These are phyloP conservation scores for Trichosporon coremiiforme DNA, from an alignment of 1,284 basidiomycete genomes.

Conservation along the genomic window DNA sequence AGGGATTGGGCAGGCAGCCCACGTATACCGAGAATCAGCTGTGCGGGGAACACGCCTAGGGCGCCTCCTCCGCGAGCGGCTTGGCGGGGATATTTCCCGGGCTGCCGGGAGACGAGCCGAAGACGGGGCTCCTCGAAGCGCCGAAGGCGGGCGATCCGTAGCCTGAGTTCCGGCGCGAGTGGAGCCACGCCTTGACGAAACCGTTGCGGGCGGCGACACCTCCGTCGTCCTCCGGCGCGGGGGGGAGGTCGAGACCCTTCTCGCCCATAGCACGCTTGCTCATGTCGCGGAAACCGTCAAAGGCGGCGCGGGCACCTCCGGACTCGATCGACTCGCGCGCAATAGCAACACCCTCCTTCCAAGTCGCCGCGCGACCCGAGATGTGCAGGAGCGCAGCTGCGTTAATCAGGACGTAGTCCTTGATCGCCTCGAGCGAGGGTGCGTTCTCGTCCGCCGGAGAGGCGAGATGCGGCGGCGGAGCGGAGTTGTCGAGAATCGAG, in stretches of 20 bases:
- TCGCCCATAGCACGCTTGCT: slow-evolving; percentile 55
- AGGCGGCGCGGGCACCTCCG: slow-evolving; percentile 74
- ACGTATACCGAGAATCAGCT: too few species aligned
- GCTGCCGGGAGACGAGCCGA: not conserved
- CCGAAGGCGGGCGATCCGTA: slow-evolving; percentile 7
- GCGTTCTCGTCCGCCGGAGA: slow-evolving; percentile 57
- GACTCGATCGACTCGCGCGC: slow-evolving; percentile 72
- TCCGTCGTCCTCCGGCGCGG: slow-evolving; percentile 53
- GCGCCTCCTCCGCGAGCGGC: slow-evolving; percentile 15
- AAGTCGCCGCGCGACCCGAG: slow-evolving; percentile 70
- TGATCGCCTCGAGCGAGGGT: slow-evolving; percentile 62
- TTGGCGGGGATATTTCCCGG: not conserved
- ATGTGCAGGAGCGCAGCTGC: slow-evolving; percentile 79
- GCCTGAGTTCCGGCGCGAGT: slow-evolving; percentile 23
- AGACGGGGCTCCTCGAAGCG: not conserved
- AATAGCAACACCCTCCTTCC: slow-evolving; percentile 70
- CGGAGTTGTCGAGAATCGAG: slow-evolving; percentile 58
- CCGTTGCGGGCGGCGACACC: slow-evolving; percentile 56
- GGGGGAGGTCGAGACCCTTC: slow-evolving; percentile 38
- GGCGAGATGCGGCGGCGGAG: slow-evolving; percentile 50
- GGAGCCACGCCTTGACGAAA: slow-evolving; percentile 54
- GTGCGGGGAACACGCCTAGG: not conserved
- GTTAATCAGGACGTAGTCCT: slow-evolving; percentile 84
- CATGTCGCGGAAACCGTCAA: slow-evolving; percentile 62
- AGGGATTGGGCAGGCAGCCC: not conserved